Base-by-base conservation (phyloP, 164 flowering plant genomes). In the Macadamia tetraphylla region DNA sequence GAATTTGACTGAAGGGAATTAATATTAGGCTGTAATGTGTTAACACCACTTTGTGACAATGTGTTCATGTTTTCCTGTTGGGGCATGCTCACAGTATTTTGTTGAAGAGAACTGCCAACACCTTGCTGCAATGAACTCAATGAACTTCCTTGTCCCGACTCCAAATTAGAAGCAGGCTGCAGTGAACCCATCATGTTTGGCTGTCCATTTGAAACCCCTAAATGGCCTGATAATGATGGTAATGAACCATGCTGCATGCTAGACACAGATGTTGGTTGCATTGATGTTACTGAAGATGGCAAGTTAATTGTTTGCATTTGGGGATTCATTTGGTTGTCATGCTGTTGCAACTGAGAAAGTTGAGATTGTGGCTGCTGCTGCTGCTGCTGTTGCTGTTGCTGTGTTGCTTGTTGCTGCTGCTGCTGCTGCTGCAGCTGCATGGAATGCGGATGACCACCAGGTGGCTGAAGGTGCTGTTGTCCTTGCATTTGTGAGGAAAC, bases 281-380 rank as follows among this genome's bases (percentile, higher is more conserved):
- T 74, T 12, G 88, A 42, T 57, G 77, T 60, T 23, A 75, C 70
- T 53, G 87, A 76, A 78, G 79, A 73, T 69, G 80, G 90, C 56
- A 79, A 42, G 70, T 74, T 84, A 79, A 78, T 74, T 56, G 88
- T 64, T 66, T 86, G 97, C 80, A 91, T 66, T 71, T 82, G 92
- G 5, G 86, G 73, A 63, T 86, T 89, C 81, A 83, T 74, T 74
- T 86, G 92, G 74, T 70, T 83, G 35, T 93, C 97, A 79, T 86
- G 89, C 31, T 87, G 75, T 65, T 85, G 92, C 52, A 72, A 72
- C 73, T 85, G 91, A 65, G 75, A 43, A 57, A 76, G 75, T 68
- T 90, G 96, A 62, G 89, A 74, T 61, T 82, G 88, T 23, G 79
- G 62, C 65, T 75, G 82, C 65, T 77, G 81, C 57, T 53, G 57